Base-by-base conservation (phyloP, 805 yeast species). In the Aciculoconidium aculeatum region DNA sequence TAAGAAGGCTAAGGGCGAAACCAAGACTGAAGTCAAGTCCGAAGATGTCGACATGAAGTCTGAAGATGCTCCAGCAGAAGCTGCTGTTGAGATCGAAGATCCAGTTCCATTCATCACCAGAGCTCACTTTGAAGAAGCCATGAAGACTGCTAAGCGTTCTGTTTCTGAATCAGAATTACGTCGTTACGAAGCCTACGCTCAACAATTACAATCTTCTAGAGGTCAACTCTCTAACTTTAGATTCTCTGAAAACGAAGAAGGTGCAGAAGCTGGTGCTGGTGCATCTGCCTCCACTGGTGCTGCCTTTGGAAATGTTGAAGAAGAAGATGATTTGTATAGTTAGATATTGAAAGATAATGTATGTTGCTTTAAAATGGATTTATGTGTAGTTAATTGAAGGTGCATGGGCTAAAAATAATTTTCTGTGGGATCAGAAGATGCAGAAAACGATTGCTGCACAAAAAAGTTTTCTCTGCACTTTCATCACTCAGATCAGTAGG, bases 111-210 rank as follows among this genome's bases (percentile, higher is more conserved):
- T 61, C 59, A 90, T 92, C 50, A 84, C 95, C 17, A 83, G 81
- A 54, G 80, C 80, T 30, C 99, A 92, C 59, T 87, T 92, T 49
- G 96, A 92, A 63, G 97, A 92, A 70, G 99, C 99, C 26, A 92
- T 92, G 99, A 88, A 90, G 78, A 87, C 97, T 1, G 99, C 98
- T 31, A 82, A 87, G 63, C 83, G 97, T 50, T 88, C 96, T 33
- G 99, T 92, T 27, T 80, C 94, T 22, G 97, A 94, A 53, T 84
- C 96, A 21, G 98, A 92, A 64, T 73, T 92, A 53, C 92, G 99
- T 65, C 88, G 98, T 65, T 92, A 92, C 59, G 98, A 92, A 67
- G 94, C 97, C 6, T 92, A 90, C 52, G 94, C 96, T 29, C 96
- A 90, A 63, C 96, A 90, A 65, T 71, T 92, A 60, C 94, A 81